Percentiles rank a stretch among this genome's conserved stretches.
phyloP scores from a whole-genome alignment of 805 yeast genomes.

The Starmerella apicola region DNA sequence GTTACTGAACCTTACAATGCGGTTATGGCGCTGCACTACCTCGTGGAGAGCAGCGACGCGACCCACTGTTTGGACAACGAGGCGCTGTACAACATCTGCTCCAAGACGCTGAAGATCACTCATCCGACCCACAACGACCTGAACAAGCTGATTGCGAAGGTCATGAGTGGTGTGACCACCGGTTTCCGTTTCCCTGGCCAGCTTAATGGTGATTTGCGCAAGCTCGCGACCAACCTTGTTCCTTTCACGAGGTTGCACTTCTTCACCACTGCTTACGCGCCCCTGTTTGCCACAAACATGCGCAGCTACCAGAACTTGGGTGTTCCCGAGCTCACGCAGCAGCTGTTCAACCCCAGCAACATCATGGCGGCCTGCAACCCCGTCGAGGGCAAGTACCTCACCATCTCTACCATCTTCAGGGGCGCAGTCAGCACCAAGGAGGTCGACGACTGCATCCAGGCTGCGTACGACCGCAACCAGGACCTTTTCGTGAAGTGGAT shows the following conservation, averaged over 20 bases:
- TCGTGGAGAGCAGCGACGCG: conserved; percentile 83
- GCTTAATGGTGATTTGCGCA: conserved; percentile 83
- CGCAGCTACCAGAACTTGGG: conserved; percentile 74
- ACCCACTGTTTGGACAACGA: conserved; percentile 94
- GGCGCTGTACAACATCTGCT: conserved; percentile 83
- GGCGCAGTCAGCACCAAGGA: conserved; percentile 90
- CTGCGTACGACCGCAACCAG: conserved; percentile 72
- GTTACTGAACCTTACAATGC: conserved; percentile 95
- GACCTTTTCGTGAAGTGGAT: conserved; percentile 90
- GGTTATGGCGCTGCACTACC: conserved; percentile 80
- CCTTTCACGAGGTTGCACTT: conserved; percentile 95
- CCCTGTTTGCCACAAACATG: conserved; percentile 70
- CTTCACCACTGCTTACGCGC: conserved; percentile 93
- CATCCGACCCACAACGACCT: conserved; percentile 73
- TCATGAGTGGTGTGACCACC: conserved; percentile 93
- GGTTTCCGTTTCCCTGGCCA: conserved; percentile 93
- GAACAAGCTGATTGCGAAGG: conserved; percentile 74
- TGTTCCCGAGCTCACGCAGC: conserved; percentile 90
- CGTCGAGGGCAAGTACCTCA: conserved; percentile 79
- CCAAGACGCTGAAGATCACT: conserved; percentile 65
- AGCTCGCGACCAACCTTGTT: conserved; percentile 84
- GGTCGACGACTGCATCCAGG: conserved; percentile 88
- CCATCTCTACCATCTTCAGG: conserved; percentile 89
- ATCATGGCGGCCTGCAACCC: conserved; percentile 97
- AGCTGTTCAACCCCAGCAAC: conserved; percentile 82